A percentile compares a stretch with the other conserved stretches of the same genome.
These are phyloP conservation scores for Solanum lignicaule DNA, from an alignment of 257 asterid species.

Conservation along the genomic window DNA sequence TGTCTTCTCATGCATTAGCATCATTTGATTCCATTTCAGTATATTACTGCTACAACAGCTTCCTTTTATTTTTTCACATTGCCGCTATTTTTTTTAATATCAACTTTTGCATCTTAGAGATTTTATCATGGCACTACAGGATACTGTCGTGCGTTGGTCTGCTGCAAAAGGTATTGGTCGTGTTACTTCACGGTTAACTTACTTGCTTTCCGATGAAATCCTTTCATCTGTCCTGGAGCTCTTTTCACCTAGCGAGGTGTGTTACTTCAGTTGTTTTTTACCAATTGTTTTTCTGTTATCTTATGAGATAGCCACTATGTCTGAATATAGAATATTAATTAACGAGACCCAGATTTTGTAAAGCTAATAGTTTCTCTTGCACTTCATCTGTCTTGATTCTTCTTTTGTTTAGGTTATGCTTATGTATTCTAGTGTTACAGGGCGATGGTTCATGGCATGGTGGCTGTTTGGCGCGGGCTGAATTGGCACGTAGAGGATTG, in stretches of 20 bases:
- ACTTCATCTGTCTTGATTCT: neutral
- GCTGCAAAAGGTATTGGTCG: conserved; percentile 99
- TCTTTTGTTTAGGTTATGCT: conserved; percentile 3
- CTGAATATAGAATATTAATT: neutral
- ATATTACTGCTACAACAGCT: neutral
- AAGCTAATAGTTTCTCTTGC: neutral
- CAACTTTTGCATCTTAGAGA: neutral
- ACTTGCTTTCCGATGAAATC: conserved; percentile 74
- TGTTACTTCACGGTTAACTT: conserved; percentile 65
- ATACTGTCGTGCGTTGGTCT: conserved; percentile 98
- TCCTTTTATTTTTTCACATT: neutral
- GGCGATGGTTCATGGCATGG: conserved; percentile 99
- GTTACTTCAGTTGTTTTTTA: neutral
- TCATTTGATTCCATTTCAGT: neutral
- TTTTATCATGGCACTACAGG: conserved; percentile 31
- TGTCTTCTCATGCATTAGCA: neutral
- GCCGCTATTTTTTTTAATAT: neutral
- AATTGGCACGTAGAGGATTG: conserved; percentile 94
- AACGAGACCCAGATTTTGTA: neutral
- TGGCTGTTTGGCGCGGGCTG: conserved; percentile 98
- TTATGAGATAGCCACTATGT: neutral
- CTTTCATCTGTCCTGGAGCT: conserved; percentile 90
- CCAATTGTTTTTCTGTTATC: neutral
- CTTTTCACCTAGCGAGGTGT: conserved; percentile 87
- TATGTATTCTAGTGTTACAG: conserved; percentile 26